Base-by-base conservation (phyloP, 129 eudicot species). In the Erigeron canadensis region DNA sequence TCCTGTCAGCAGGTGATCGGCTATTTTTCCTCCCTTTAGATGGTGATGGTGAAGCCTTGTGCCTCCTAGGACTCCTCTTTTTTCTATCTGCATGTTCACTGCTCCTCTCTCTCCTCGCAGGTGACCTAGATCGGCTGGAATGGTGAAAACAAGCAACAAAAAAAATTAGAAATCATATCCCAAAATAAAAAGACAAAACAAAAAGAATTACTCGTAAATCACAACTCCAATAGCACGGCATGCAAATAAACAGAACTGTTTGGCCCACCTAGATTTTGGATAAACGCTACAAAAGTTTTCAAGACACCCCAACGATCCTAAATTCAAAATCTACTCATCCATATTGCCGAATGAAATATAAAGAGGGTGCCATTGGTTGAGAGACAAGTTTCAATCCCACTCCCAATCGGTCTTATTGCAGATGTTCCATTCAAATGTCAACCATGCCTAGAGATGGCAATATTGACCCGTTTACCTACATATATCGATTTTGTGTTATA, bases 61-160 rank as follows among this genome's bases (percentile, higher is more conserved):
- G 54, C n/a, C 54, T 47, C 54, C 54, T 47, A 16, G 54, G 54
- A 56, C 96, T 89, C 78, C 92, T 84, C 8, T 87, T 86, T 75
- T 85, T 78, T 81, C 80, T 84, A 63, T 81, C 88, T 18, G 61
- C 76, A 41, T 77, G 85, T 71, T 88, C 96, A 67, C 76, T 43
- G 45, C 80, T 73, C 28, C 85, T 79, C 17, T 81, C 91, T 37
- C 81, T 81, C 44, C 61, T 85, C n/a, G 63, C 67, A 17, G 95
- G 91, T 8, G 95, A 85, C 65, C 91, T 83, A 6, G 95, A 88
- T 61, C 79, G 85, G 76, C 95, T 87, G 87, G 61, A 78, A 34
- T 71, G 17, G 70, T 8, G 16, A 58, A 42, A 22, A 15, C 1
- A 18, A 18, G 6, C 2, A 51, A 51, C 19, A 51, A 51, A 9